Percentiles rank a stretch among this genome's conserved stretches.
Evolutionary conservation across 805 yeast species (phyloP).

Genomic region (Wickerhamiella shivajii): DNA sequence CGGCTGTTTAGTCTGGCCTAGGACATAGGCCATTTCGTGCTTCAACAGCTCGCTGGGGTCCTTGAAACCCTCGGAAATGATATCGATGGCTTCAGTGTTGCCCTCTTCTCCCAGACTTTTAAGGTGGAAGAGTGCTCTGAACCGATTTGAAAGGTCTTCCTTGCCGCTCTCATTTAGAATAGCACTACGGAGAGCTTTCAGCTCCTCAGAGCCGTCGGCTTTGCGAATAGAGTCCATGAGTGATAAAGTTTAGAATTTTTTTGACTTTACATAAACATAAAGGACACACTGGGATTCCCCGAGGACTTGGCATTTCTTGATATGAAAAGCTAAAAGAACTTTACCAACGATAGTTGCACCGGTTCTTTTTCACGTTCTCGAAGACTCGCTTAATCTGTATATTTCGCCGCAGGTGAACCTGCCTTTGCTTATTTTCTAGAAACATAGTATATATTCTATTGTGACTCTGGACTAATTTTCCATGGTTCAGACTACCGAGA

Average conservation of each 20-base stretch:
- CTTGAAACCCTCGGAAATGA: constrained; percentile 69
- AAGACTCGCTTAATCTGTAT: too few relatives aligned
- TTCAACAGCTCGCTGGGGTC: constrained; percentile 81
- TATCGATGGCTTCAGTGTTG: constrained; percentile 49
- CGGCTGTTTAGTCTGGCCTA: constrained; percentile 86
- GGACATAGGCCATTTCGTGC: constrained; percentile 94
- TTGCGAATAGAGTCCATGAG: constrained; percentile 20
- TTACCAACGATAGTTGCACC: too few relatives aligned
- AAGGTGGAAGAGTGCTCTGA: constrained; percentile 85
- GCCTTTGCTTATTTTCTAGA: too few relatives aligned
- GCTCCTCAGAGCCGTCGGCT: constrained; percentile 18
- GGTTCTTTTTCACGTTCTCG: too few relatives aligned
- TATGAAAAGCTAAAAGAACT: too few relatives aligned
- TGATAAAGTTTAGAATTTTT: not conserved
- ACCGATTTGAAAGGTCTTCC: constrained; percentile 67
- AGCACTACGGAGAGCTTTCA: constrained; percentile 15
- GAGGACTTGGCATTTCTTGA: too few relatives aligned
- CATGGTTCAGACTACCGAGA: too few relatives aligned
- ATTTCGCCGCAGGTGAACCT: too few relatives aligned
- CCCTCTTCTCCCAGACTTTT: constrained; percentile 76
- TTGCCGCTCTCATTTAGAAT: constrained; percentile 34
- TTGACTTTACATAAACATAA: too few relatives aligned
- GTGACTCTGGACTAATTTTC: too few relatives aligned
- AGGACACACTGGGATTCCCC: too few relatives aligned
- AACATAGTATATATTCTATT: too few relatives aligned